These are phyloP conservation scores for Cystobasidium slooffiae DNA, from an alignment of 1,284 basidiomycete genomes.

Conservation along the genomic window DNA sequence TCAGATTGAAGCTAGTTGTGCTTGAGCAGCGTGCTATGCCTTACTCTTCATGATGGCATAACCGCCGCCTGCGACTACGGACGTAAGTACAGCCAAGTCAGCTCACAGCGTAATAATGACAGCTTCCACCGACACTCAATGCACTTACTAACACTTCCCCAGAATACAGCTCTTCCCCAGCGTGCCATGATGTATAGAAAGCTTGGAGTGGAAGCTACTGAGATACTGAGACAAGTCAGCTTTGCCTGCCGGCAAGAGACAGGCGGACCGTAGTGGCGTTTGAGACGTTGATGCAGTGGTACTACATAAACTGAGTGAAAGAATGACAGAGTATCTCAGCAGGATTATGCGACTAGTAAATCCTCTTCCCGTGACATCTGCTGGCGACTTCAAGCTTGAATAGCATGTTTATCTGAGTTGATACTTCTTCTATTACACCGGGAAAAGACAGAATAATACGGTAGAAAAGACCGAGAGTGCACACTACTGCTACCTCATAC, in stretches of 20 bases:
- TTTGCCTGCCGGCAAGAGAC: too few species aligned
- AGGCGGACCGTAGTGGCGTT: too few species aligned
- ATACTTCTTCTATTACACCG: not conserved
- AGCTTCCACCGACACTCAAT: not conserved
- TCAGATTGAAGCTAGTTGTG: not conserved
- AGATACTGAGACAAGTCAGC: too few species aligned
- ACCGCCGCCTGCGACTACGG: conserved; percentile 24
- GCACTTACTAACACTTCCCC: conserved; percentile 8
- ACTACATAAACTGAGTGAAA: too few species aligned
- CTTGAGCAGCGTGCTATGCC: not conserved
- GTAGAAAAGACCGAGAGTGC: not conserved
- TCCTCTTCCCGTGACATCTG: too few species aligned
- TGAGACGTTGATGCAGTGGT: too few species aligned
- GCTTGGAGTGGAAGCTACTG: too few species aligned
- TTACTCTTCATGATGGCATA: conserved; percentile 35
- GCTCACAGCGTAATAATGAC: not conserved
- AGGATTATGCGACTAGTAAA: too few species aligned
- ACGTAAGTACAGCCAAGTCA: not conserved
- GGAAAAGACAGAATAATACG: not conserved
- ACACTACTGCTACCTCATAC: conserved; percentile 9
- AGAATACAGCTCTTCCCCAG: conserved; percentile 5
- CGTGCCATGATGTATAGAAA: not conserved
- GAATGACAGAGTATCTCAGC: too few species aligned
- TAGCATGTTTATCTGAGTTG: too few species aligned
- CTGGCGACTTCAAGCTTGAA: too few species aligned